Evolutionary conservation across 1,284 basidiomycete genomes (phyloP).

Genomic region (Sporisorium scitamineum): DNA sequence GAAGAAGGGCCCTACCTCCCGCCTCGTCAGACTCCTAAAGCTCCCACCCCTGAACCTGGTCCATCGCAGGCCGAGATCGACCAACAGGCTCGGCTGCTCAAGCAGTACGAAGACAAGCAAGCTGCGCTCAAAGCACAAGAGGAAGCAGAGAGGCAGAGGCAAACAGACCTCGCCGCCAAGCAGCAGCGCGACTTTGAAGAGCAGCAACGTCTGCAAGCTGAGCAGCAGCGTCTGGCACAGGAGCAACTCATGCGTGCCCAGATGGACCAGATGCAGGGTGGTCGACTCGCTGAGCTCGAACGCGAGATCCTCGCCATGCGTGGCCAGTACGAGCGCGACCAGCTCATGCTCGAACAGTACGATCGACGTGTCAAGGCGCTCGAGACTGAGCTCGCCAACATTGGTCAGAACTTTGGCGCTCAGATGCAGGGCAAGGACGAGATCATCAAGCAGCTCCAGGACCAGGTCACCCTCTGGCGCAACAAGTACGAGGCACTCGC

Average conservation of each 20-base stretch:
- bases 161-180: conserved; percentile 81
- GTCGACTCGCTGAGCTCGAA: conserved; percentile 81
- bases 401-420: conserved; percentile 83
- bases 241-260: conserved; percentile 83
- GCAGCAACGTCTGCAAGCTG: conserved; percentile 86
- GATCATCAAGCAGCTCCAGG: conserved; percentile 92
- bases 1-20: conserved; percentile 63
- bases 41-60: conserved; percentile 55
- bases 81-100: conserved; percentile 94
- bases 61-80: conserved; percentile 76
- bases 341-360: conserved; percentile 97
- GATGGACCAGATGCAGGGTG: conserved; percentile 75
- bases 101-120: conserved; percentile 97
- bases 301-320: conserved; percentile 91
- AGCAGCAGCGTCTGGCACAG: conserved; percentile 87
- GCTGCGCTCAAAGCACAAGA: conserved; percentile 81
- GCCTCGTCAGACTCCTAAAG: conserved; percentile 54
- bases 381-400: conserved; percentile 87
- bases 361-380: conserved; percentile 95
- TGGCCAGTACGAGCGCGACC: conserved; percentile 97
- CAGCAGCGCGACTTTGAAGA: conserved; percentile 92
- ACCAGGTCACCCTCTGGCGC: conserved; percentile 95
- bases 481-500: conserved; percentile 99
- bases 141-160: conserved; percentile 83
- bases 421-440: conserved; percentile 95